Conservation (phyloP, 2,329 filamentous ascomycete species). For the Podosphaera xanthii region DNA sequence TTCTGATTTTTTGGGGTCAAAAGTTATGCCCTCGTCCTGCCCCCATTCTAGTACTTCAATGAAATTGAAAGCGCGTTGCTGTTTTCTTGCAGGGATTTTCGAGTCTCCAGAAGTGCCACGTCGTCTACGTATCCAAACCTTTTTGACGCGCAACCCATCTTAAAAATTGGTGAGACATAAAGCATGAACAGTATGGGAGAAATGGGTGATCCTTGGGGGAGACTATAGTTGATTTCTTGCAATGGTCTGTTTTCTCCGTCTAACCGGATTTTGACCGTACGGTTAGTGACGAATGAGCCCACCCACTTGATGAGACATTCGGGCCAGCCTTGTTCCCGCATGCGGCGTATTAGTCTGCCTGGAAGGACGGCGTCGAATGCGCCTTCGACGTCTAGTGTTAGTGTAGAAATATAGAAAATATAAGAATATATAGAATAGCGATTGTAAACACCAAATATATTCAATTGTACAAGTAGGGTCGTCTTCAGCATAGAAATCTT, state of each 20-base stretch:
- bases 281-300: neutral
- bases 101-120: neutral
- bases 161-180: neutral
- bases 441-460: too few relatives aligned
- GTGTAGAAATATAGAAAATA: too few relatives aligned
- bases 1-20: neutral
- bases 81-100: neutral
- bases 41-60: neutral
- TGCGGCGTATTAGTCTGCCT: neutral
- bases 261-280: neutral
- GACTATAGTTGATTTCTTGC: neutral
- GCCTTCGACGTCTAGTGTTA: neutral
- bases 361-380: neutral
- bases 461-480: too few relatives aligned
- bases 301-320: neutral
- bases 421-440: too few relatives aligned
- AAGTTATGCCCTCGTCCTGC: neutral
- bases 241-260: neutral
- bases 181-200: neutral
- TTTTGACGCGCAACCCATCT: neutral
- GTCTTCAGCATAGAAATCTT: too few relatives aligned
- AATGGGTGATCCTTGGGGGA: neutral
- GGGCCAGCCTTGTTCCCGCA: neutral
- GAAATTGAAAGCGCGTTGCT: neutral
- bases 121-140: neutral